Evolutionary conservation across 768 basidiomycete species (phyloP), one percentile per base, ranked within the genome.

Genomic region (Cubamyces sp.): DNA sequence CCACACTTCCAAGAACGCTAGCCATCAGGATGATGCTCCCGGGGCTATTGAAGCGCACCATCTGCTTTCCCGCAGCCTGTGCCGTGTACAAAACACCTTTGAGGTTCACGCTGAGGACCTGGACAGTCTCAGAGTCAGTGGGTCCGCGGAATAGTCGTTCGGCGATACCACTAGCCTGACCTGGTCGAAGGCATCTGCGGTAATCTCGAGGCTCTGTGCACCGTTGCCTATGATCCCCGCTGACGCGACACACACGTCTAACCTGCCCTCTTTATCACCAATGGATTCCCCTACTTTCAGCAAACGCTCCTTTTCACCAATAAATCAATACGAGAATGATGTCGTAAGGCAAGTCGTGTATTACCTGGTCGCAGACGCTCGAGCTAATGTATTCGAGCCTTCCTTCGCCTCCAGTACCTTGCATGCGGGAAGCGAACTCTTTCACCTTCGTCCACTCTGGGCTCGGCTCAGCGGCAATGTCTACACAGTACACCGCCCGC

Each of bases 161-260:
- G 5, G 6, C 39, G 30, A 34, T 15, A n/a, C n/a, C n/a, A n/a
- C n/a, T n/a, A 30, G 5, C 19, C 16, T 19, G 7, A 87, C 88
- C 70, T 87, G 81, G 67, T 79, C 75, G 69, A 90, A 90, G 57
- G 85, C 78, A 54, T 82, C 71, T 7, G 77, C 86, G 0, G 86
- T 80, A 68, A 88, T 87, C 30, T 83, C 80, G 71, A 91, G 72
- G 67, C 87, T 87, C 55, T 84, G 83, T 62, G 86, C 77, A 0
- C 76, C 68, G 18, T 56, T 62, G 69, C 88, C 69, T 53, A 14
- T 16, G 19, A 92, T 82, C 12, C 91, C 91, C 28, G 91, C 91
- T 12, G 90, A 88, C 1, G 90, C 90, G 54, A 92, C 73, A 66
- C 88, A 90, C 11, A 88, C 78, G 69, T 93, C 90, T 75, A 92